Evolutionary conservation across 2,329 filamentous ascomycete genomes (phyloP), one percentile per base, ranked within the genome.

Genomic region (Atkinsonella hypoxylon): DNA sequence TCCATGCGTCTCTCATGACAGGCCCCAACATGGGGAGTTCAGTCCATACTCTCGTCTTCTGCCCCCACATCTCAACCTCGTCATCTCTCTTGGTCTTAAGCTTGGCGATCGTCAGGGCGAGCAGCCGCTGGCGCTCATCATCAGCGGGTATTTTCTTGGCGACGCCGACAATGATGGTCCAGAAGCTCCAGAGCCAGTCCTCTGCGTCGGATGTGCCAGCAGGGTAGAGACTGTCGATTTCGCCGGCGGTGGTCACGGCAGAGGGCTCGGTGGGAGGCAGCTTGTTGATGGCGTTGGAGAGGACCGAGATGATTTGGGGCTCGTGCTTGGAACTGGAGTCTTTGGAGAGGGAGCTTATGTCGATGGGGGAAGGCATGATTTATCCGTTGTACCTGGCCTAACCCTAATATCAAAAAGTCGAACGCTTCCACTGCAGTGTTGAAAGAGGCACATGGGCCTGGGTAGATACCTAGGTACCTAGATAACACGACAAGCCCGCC

Each of bases 11-110:
- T 43, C 60, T 55, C 61, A 63, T 60, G 46, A 54, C 58, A 10
- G 61, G 56, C 2, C 61, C 60, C 17, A 66, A 46, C 48, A 66
- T 56, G n/a, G 63, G 61, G 51, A 66, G 47, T 47, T 64, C 62
- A 17, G 36, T 48, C 64, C 63, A 66, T 11, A 66, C 51, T 17
- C 47, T 50, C 18, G 53, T 54, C 52, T 55, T 52, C 30, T 58
- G 54, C 2, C 55, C 57, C 63, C 62, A 65, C 38, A 65, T 58
- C 52, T 58, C 54, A 9, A 61, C 56, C n/a, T 54, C 53, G 7
- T 58, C 56, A 10, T 55, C 53, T 11, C 59, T 44, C 47, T 54
- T 58, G n/a, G 34, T 38, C 45, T 57, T 55, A 43, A 66, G 59
- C 41, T 52, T 51, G 40, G 31, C 46, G 5, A 66, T 44, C 4